Conservation (phyloP, 2,329 filamentous ascomycete species). For the Pestalotiopsis sp. region DNA sequence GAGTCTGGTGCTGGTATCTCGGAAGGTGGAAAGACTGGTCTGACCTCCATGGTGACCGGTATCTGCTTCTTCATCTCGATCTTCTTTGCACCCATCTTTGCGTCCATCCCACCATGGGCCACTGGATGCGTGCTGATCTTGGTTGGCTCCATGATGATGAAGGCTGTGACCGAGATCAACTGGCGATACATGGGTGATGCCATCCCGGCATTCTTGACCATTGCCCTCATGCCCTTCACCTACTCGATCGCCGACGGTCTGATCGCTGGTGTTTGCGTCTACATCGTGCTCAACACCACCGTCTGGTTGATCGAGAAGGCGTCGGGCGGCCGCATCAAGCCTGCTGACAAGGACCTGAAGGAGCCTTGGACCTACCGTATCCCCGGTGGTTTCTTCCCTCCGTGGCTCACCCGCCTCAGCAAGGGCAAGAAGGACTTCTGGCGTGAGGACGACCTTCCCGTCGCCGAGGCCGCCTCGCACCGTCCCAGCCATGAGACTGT, state of each 20-base stretch:
- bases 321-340: slow-evolving; percentile 71
- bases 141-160: slow-evolving; percentile 86
- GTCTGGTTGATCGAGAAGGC: slow-evolving; percentile 70
- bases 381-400: slow-evolving; percentile 73
- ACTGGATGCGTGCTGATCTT: slow-evolving; percentile 87
- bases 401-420: slow-evolving; percentile 68
- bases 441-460: slow-evolving; percentile 43
- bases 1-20: slow-evolving; percentile 90
- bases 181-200: slow-evolving; percentile 86
- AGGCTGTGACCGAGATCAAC: slow-evolving; percentile 80
- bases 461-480: slow-evolving; percentile 23
- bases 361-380: slow-evolving; percentile 82
- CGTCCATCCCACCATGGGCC: slow-evolving; percentile 86
- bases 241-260: slow-evolving; percentile 88
- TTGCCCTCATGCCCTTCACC: slow-evolving; percentile 86
- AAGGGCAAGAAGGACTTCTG: slow-evolving; percentile 77
- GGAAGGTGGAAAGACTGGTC: slow-evolving; percentile 81
- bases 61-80: slow-evolving; percentile 85
- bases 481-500: neutral
- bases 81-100: slow-evolving; percentile 90
- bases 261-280: slow-evolving; percentile 78
- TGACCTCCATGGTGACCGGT: slow-evolving; percentile 80
- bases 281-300: slow-evolving; percentile 73
- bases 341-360: slow-evolving; percentile 74
- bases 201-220: slow-evolving; percentile 81